Percentiles rank a stretch among this genome's conserved stretches.
Conservation (phyloP, 352 stramenopile species). For the Globisporangium cystogenes region DNA sequence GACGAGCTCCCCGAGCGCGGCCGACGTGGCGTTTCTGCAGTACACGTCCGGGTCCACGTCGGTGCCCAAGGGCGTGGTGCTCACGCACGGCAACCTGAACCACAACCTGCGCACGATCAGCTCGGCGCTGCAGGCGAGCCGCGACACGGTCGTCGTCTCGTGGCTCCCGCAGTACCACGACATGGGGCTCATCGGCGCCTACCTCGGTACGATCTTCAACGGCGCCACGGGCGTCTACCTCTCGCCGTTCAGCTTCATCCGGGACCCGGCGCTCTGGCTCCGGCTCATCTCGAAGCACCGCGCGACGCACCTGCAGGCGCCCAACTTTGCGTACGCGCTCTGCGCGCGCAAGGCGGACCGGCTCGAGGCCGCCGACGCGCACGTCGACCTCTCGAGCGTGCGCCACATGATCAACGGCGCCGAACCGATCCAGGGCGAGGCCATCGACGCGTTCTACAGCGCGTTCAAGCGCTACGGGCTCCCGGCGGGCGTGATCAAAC, state of each 20-base stretch:
- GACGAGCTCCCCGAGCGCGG: conserved; percentile 28
- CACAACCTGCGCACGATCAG: conserved; percentile 97
- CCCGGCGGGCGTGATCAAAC: conserved; percentile 85
- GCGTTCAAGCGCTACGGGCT: conserved; percentile 91
- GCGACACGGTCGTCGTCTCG: conserved; percentile 93
- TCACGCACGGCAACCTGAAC: conserved; percentile 95
- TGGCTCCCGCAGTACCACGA: conserved; percentile 99
- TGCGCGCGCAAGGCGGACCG: conserved; percentile 91
- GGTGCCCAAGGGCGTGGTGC: conserved; percentile 97
- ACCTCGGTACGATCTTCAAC: conserved; percentile 78
- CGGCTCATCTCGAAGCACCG: conserved; percentile 80
- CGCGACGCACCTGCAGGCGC: conserved; percentile 96
- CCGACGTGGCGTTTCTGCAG: conserved; percentile 96
- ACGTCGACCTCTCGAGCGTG: conserved; percentile 90
- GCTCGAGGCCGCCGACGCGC: conserved; percentile 19
- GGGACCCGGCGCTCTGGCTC: conserved; percentile 95
- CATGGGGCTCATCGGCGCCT: conserved; percentile 98
- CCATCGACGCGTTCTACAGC: conserved; percentile 84
- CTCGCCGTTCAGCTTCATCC: conserved; percentile 97
- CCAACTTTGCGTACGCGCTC: conserved; percentile 98
- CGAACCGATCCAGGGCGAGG: conserved; percentile 92
- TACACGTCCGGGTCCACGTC: conserved; percentile 99
- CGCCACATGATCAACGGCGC: conserved; percentile 98
- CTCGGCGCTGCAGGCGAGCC: conserved; percentile 84
- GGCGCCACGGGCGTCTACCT: conserved; percentile 95